These are phyloP conservation scores for Diospyros lotus DNA, from an alignment of 148 eudicot species.

Conservation along the genomic window DNA sequence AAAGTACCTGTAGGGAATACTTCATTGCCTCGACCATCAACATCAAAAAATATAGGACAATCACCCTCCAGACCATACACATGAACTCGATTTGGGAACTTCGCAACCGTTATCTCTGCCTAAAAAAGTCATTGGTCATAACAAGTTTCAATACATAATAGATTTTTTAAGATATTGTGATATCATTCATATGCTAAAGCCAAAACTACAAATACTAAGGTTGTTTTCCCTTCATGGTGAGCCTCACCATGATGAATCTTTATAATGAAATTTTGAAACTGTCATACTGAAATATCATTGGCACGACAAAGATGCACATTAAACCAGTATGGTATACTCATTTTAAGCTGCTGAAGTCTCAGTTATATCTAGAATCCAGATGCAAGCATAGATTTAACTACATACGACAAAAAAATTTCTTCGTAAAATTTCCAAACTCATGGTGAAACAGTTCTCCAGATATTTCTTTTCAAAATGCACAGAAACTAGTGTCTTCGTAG, in stretches of 20 bases:
- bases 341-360: too few species aligned
- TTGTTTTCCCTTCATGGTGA: background rate
- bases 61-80: constrained; percentile 85
- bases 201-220: background rate
- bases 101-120: constrained; percentile 75
- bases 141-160: background rate
- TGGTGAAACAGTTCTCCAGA: background rate
- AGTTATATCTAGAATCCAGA: background rate
- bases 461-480: background rate
- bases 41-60: constrained; percentile 76
- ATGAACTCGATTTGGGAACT: constrained; percentile 74
- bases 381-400: background rate
- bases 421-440: background rate
- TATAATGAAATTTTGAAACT: background rate
- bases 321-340: background rate
- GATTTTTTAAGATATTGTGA: background rate
- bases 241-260: background rate
- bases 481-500: background rate
- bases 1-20: constrained; percentile 80
- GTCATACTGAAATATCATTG: background rate
- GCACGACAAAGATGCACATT: background rate
- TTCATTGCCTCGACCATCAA: constrained; percentile 80
- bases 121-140: constrained; percentile 14
- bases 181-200: background rate
- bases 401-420: background rate